These are phyloP conservation scores for Gomphus sp. DNA, from an alignment of 1,284 basidiomycete genomes.

Conservation along the genomic window DNA sequence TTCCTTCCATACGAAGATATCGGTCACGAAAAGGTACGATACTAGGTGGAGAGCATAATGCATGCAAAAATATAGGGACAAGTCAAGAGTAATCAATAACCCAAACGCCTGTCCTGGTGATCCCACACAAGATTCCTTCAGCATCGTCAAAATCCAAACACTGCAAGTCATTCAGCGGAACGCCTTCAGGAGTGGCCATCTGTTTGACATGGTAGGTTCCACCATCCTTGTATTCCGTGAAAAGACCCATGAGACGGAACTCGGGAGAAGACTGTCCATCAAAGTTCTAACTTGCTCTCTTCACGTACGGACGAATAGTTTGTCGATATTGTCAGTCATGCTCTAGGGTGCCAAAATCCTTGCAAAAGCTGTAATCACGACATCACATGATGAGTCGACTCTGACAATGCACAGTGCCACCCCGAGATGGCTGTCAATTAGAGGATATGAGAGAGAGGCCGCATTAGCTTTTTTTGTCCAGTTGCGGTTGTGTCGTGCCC, in stretches of 20 bases:
- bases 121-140: constrained; percentile 7
- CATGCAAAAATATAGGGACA: background rate
- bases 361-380: no score
- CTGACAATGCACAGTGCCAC: no score
- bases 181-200: constrained; percentile 1
- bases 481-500: no score
- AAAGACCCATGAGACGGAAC: constrained; percentile 8
- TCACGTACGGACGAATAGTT: no score
- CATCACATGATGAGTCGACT: no score
- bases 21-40: background rate
- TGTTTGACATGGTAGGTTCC: background rate
- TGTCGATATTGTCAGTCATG: no score
- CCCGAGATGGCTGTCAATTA: no score
- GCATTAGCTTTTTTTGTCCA: no score
- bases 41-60: background rate
- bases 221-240: constrained; percentile 8
- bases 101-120: constrained; percentile 9
- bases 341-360: no score
- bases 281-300: background rate
- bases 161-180: constrained; percentile 1
- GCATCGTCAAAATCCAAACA: constrained; percentile 12
- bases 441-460: no score
- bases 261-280: background rate
- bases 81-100: constrained; percentile 5
- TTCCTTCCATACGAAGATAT: background rate